These are phyloP conservation scores for Pyrenophora tritici-repentis DNA, from an alignment of 2,329 filamentous ascomycete species.

Conservation along the genomic window DNA sequence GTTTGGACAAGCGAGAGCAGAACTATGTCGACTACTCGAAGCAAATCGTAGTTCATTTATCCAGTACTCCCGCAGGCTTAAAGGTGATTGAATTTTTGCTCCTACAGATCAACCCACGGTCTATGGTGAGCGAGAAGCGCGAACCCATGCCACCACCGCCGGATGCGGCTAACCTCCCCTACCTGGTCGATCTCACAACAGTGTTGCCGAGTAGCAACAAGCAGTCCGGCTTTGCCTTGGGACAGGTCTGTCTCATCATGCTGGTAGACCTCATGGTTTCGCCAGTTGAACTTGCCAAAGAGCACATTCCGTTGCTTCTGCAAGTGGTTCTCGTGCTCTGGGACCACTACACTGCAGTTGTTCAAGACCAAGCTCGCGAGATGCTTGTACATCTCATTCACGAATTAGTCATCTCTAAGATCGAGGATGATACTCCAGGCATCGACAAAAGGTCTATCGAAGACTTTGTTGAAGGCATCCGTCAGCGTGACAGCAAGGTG, in stretches of 20 bases:
- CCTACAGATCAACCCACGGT: constrained; percentile 87
- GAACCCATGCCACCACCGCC: constrained; percentile 60
- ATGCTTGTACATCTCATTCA: constrained; percentile 98
- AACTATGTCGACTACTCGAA: constrained; percentile 98
- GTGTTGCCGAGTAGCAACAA: constrained; percentile 40
- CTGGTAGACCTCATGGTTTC: constrained; percentile 96
- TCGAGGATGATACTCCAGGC: constrained; percentile 69
- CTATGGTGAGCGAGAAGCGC: constrained; percentile 93
- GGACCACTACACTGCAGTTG: constrained; percentile 94
- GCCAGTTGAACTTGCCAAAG: constrained; percentile 76
- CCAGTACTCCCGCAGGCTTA: constrained; percentile 80
- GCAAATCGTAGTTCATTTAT: constrained; percentile 95
- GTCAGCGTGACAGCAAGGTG: constrained; percentile 80
- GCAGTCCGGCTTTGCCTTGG: constrained; percentile 81
- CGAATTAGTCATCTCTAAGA: constrained; percentile 81
- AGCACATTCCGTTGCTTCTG: constrained; percentile 82
- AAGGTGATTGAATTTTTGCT: constrained; percentile 95
- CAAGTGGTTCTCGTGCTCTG: constrained; percentile 93
- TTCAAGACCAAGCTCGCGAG: constrained; percentile 94
- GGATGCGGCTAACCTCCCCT: constrained; percentile 77
- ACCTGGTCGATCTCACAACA: constrained; percentile 68
- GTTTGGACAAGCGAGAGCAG: constrained; percentile 90
- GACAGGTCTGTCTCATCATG: constrained; percentile 89
- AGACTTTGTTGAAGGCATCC: constrained; percentile 83
- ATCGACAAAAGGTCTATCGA: constrained; percentile 79